Evolutionary conservation across 306 rosid species (phyloP).

Genomic region (Acacia crassicarpa): DNA sequence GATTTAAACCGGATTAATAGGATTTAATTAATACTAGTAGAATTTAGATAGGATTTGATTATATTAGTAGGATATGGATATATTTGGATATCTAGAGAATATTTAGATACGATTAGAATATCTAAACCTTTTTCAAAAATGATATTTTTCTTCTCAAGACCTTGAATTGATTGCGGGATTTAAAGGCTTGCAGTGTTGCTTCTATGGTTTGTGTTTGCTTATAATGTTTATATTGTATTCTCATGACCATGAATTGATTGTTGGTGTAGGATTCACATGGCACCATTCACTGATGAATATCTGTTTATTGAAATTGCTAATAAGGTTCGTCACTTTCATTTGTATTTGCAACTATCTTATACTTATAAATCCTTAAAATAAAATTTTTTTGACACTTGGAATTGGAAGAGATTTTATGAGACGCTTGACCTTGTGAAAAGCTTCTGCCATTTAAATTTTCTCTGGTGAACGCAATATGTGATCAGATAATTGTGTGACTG

Average conservation of each 20-base stretch:
- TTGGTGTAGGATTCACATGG: slow-evolving; percentile 93
- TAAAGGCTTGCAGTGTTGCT: not conserved
- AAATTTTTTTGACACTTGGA: slow-evolving; percentile 15
- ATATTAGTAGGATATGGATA: too few species aligned
- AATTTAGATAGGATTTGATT: too few species aligned
- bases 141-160: too few species aligned
- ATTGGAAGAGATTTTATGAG: slow-evolving; percentile 19
- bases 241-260: slow-evolving; percentile 47
- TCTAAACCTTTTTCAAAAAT: too few species aligned
- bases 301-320: slow-evolving; percentile 92
- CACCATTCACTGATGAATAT: slow-evolving; percentile 98
- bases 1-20: too few species aligned
- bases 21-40: too few species aligned
- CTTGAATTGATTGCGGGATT: slow-evolving; percentile 11
- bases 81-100: too few species aligned
- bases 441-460: slow-evolving; percentile 8
- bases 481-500: not conserved
- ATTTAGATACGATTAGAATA: too few species aligned
- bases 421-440: not conserved
- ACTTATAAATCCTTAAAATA: slow-evolving; percentile 12
- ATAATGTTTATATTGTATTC: slow-evolving; percentile 25
- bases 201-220: not conserved
- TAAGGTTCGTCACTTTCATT: slow-evolving; percentile 58
- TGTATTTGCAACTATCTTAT: slow-evolving; percentile 13
- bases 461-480: not conserved